These are phyloP conservation scores for Rubus parviflorus DNA, from an alignment of 306 rosid species.

Conservation along the genomic window DNA sequence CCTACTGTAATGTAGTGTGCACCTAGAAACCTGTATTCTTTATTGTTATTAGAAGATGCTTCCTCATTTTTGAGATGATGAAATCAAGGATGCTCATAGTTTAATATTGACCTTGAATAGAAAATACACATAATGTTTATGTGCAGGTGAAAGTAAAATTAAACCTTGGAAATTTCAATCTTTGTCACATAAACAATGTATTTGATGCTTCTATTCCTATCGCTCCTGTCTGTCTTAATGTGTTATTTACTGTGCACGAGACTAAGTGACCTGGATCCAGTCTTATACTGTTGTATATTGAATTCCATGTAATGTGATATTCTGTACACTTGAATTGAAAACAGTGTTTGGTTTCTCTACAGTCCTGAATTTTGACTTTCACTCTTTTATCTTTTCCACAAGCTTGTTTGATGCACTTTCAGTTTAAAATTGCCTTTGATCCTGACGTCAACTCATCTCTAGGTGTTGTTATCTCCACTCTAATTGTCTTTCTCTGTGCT, in stretches of 20 bases:
- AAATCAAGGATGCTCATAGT: conserved; percentile 51
- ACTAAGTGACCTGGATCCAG: conserved; percentile 74
- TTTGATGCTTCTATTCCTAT: conserved; percentile 68
- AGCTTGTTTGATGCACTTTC: conserved; percentile 22
- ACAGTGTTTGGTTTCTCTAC: conserved; percentile 17
- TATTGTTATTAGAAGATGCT: conserved; percentile 52
- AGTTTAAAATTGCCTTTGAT: conserved; percentile 37
- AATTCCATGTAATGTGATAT: conserved; percentile 39
- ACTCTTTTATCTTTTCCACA: conserved; percentile 22
- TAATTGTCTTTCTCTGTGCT: conserved; percentile 16
- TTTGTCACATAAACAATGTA: conserved; percentile 39
- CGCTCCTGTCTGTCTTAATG: conserved; percentile 19
- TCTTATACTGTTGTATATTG: conserved; percentile 34
- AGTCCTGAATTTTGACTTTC: conserved; percentile 43
- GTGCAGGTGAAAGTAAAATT: conserved; percentile 21
- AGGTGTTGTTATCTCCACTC: conserved; percentile 24
- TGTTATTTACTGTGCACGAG: conserved; percentile 47
- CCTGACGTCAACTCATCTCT: conserved; percentile 41
- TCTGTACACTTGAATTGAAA: conserved; percentile 34
- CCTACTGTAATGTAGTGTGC: conserved; percentile 25
- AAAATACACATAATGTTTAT: conserved; percentile 19
- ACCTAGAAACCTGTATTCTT: conserved; percentile 31
- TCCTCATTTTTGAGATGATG: conserved; percentile 43
- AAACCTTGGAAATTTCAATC: conserved; percentile 48
- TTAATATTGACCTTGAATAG: conserved; percentile 21